Evolutionary conservation across 2,329 filamentous ascomycete genomes (phyloP), one percentile per base, ranked within the genome.

Genomic region (Aspergillus luchuensis): DNA sequence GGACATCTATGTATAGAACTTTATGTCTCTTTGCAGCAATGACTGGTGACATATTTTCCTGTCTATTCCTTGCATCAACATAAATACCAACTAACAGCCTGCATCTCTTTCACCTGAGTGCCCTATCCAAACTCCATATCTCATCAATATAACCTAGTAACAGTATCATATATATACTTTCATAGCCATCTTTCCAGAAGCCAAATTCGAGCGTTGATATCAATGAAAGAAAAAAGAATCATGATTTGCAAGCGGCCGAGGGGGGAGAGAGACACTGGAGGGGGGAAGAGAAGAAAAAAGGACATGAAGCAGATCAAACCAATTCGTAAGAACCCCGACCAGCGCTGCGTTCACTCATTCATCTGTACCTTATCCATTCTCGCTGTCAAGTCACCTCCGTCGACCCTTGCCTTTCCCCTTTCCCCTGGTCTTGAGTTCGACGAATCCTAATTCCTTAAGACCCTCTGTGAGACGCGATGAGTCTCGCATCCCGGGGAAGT

Each of bases 401-500:
- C 72, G 66, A n/a, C 68, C 74, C 61, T 74, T 76, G 30, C 71
- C 71, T 62, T 74, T 73, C 30, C 68, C 68, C 59, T 74, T 72
- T 3, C 74, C 75, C 33, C 77, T 72, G 3, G 74, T 76, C 57
- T 79, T 78, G 62, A 78, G 69, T 57, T 79, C 78, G 47, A 72
- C 69, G 56, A 78, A 76, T 5, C 78, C 78, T 48, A 80, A 66
- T 38, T 72, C 69, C 63, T 78, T 80, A 61, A 80, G 62, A 10
- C 74, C 72, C 60, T 73, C 72, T 0, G 76, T 73, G 25, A 80
- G 62, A 60, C 67, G 65, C 5, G 77, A 77, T 11, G 78, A 79
- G 49, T 77, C 71, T 43, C 67, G 66, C 78, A 80, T 78, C 0
- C 78, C 78, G 0, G 78, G 78, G 49, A 80, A 80, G 61, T 80